phyloP scores from a whole-genome alignment of 1,139 yeast genomes.

The Suhomyces kunorum region DNA sequence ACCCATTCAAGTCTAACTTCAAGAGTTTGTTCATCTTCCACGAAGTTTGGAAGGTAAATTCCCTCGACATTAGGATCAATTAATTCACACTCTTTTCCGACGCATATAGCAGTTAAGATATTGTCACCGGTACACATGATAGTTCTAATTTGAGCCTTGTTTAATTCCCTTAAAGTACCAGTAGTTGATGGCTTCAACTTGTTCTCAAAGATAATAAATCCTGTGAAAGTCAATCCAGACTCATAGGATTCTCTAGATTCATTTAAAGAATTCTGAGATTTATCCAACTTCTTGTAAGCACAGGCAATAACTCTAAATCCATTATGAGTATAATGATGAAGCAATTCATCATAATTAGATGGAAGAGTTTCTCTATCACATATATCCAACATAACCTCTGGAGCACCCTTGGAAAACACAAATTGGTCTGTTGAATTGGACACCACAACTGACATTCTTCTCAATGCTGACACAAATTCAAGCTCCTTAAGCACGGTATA shows the following conservation, averaged over 20 bases:
- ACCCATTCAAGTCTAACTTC: conserved; percentile 56
- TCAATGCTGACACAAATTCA: conserved; percentile 79
- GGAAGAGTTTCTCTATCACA: conserved; percentile 77
- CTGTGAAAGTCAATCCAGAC: conserved; percentile 66
- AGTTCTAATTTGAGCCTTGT: conserved; percentile 72
- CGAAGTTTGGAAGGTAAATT: conserved; percentile 72
- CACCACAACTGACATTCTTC: conserved; percentile 84
- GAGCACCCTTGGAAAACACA: conserved; percentile 91
- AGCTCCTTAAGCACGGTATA: conserved; percentile 67
- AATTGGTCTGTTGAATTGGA: conserved; percentile 32
- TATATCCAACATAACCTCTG: conserved; percentile 85
- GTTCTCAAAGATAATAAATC: conserved; percentile 91
- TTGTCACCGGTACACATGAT: conserved; percentile 99
- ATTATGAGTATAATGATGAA: conserved; percentile 83
- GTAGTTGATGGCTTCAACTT: conserved; percentile 73
- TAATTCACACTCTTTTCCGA: conserved; percentile 80
- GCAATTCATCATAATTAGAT: conserved; percentile 64
- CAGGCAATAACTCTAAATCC: conserved; percentile 96
- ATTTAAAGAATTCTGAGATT: conserved; percentile 22
- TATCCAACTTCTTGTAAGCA: conserved; percentile 59
- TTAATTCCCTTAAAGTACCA: conserved; percentile 58
- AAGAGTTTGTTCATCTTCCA: conserved; percentile 27
- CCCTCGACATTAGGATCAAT: conserved; percentile 43
- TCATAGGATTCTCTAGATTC: conserved; percentile 63
- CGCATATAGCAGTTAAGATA: conserved; percentile 90